Base-by-base conservation (phyloP, 129 eudicot genomes). In the Tanacetum coccineum region DNA sequence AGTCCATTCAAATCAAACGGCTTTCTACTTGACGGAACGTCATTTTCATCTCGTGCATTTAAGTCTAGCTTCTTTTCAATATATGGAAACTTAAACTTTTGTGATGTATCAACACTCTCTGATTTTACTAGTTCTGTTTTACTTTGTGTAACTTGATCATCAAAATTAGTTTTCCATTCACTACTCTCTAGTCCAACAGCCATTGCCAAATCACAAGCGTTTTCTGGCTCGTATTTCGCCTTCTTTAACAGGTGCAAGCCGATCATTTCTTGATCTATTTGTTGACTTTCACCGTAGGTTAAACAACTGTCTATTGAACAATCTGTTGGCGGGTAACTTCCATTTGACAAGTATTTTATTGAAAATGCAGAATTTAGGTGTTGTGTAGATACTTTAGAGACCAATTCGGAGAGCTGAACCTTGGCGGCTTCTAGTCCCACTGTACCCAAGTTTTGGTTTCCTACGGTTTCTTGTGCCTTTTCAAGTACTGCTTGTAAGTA, bases 381-480 rank as follows among this genome's bases (percentile, higher is more conserved):
- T 59, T 80, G 85, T 21, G 79, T 80, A 40, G 91, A 88, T 63
- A 80, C 95, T 77, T 81, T 92, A n/a, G n/a, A 83, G 26, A 80
- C 94, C 62, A 86, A 56, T 71, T 92, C 91, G 9, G 95, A 88
- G 66, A 88, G 79, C 66, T 82, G 96, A 76, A 76, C 77, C 67
- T 86, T 88, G 49, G 91, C 84, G 19, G 87, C 88, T 73, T 88
- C 95, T n/a, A 82, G 74, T 57, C 91, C 91, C 50, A 75, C 84
- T 68, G 80, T 65, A 56, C 96, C 95, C 66, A 86, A 69, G 71
- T 86, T 84, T 71, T 93, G 92, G 56, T 77, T 83, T 71, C 86
- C 95, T 20, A 88, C 81, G 2, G 98, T 86, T 42, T 93, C 95
- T 72, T 89, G 86, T 45, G 98, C 98, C 72, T 84, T 88, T 76